Evolutionary conservation across 495 filamentous ascomycete species (phyloP).

Genomic region (Penicillium goetzii): DNA sequence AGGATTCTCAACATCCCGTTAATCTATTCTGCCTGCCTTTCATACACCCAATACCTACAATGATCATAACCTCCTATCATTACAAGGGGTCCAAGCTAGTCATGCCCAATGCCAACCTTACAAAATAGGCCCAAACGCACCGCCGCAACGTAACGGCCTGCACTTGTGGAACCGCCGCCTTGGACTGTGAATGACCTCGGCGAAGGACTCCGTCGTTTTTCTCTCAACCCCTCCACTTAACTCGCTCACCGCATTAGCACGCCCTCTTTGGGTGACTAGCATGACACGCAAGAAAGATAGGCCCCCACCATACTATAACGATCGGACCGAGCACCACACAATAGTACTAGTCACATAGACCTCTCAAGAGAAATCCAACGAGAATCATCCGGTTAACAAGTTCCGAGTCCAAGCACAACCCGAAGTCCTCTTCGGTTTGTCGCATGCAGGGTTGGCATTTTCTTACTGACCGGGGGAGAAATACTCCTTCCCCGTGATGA

Average conservation of each 20-base stretch:
- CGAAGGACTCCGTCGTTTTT: constrained; percentile 12
- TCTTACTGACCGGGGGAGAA: constrained; percentile 5
- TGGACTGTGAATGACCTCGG: constrained; percentile 19
- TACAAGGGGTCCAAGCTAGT: not conserved
- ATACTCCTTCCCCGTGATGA: constrained; percentile 6
- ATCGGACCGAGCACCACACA: not conserved
- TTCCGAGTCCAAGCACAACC: not conserved
- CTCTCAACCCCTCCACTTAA: not conserved
- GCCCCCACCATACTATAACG: not conserved
- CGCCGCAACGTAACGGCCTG: constrained; percentile 1
- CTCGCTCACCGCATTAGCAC: not conserved
- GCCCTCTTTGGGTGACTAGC: not conserved
- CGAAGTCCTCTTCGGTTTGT: not conserved
- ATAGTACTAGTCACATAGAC: not conserved
- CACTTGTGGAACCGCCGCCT: constrained; percentile 6
- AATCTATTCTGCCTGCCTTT: not conserved
- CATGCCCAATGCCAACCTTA: not conserved
- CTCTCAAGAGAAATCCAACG: not conserved
- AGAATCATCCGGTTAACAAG: not conserved
- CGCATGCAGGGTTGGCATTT: constrained; percentile 4
- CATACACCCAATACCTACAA: not conserved
- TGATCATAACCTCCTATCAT: not conserved
- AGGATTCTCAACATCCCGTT: not conserved
- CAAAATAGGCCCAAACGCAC: constrained; percentile 4
- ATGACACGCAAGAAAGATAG: constrained; percentile 1